Evolutionary conservation across 2,329 filamentous ascomycete genomes (phyloP), one percentile per base, ranked within the genome.

Genomic region (Arthrobotrys sinensis): DNA sequence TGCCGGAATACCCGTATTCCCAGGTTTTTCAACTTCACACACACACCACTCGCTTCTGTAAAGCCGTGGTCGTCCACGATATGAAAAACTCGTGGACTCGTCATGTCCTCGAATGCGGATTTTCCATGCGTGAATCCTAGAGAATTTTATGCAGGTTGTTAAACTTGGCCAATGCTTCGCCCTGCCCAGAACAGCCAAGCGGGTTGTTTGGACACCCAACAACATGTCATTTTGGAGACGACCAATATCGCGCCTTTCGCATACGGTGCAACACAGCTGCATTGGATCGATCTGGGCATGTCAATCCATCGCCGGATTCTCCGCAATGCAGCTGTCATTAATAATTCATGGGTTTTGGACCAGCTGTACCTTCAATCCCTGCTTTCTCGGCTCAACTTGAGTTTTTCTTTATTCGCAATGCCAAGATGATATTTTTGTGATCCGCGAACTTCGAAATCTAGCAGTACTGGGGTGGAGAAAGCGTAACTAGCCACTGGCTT

Each of bases 161-260:
- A 43, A 24, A 40, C 19, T 60, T 34, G 19, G n/a, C 53, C 14
- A 48, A 28, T 43, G 55, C 16, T 60, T 60, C 34, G 36, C 12
- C 14, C 55, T 60, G 36, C 55, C 55, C 34, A 60, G 36, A 60
- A 43, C 11, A 43, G 55, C 55, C 55, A 60, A 60, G 55, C 36
- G 16, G 36, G 34, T 19, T 3, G 43, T n/a, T 60, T 43, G n/a
- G 16, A 38, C 55, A 43, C 52, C 32, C 16, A 43, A 43, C 55
- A 60, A 40, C 55, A 60, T 60, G 16, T 8, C 55, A 8, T 43
- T 43, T 60, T 43, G 21, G 36, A n/a, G 11, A 48, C 32, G 50
- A 36, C 52, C n/a, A 12, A 52, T 28, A 11, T 24, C 21, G 12
- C 50, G 36, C 19, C 55, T 60, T 60, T 60, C 55, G 19, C n/a